phyloP scores from a whole-genome alignment of 148 eudicot genomes.

The Pharnaceum exiguum region DNA sequence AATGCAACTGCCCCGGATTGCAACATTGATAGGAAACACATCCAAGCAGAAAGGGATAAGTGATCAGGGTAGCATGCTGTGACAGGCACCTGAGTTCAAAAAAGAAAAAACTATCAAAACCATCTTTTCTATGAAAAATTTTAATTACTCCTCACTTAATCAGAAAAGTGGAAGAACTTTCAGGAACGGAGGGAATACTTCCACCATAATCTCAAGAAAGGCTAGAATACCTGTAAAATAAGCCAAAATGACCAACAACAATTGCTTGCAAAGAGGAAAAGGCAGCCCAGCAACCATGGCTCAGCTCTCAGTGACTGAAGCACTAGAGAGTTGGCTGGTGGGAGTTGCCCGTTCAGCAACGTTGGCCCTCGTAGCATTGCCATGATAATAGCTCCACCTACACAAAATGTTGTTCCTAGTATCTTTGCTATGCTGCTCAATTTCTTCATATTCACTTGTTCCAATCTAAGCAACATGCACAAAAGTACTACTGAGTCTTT shows the following conservation, averaged over 20 bases:
- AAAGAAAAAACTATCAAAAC: not conserved
- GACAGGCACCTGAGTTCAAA: slow-evolving; percentile 39
- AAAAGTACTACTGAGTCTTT: not conserved
- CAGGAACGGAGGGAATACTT: too few relatives aligned
- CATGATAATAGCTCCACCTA: slow-evolving; percentile 60
- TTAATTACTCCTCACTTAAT: too few relatives aligned
- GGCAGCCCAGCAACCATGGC: slow-evolving; percentile 67
- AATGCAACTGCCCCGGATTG: slow-evolving; percentile 52
- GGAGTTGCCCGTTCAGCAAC: slow-evolving; percentile 39
- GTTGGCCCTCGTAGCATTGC: slow-evolving; percentile 70
- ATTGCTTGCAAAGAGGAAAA: slow-evolving; percentile 49
- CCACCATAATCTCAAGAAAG: too few relatives aligned
- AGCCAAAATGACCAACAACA: slow-evolving; percentile 81
- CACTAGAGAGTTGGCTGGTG: slow-evolving; percentile 21
- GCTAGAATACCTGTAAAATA: slow-evolving; percentile 58
- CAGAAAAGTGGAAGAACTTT: too few relatives aligned
- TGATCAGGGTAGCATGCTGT: slow-evolving; percentile 47
- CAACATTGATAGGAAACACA: slow-evolving; percentile 53
- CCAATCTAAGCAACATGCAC: slow-evolving; percentile 41
- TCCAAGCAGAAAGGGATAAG: slow-evolving; percentile 67
- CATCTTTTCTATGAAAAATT: too few relatives aligned
- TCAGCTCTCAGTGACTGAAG: slow-evolving; percentile 19
- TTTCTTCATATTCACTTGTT: slow-evolving; percentile 47
- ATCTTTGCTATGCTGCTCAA: slow-evolving; percentile 68
- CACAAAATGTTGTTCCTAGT: slow-evolving; percentile 57